Percentiles rank a stretch among this genome's conserved stretches.
These are phyloP conservation scores for Oryza longistaminata DNA, from an alignment of 176 grass and related monocot species.

Conservation along the genomic window DNA sequence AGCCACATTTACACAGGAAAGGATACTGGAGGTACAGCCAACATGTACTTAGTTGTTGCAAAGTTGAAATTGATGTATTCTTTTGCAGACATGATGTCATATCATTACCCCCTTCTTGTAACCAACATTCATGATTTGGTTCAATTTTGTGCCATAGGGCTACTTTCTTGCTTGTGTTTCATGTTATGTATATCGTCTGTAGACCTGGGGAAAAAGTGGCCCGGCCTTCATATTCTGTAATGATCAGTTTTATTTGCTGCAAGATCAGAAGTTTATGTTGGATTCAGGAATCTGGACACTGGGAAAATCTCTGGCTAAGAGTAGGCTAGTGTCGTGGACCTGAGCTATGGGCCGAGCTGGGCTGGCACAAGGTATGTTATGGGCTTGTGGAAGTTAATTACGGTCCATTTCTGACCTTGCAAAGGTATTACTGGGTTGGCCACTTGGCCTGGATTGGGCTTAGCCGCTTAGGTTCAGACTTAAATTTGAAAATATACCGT, in stretches of 20 bases:
- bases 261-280: background rate
- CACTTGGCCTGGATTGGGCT: too few relatives aligned
- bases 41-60: conserved; percentile 6
- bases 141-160: background rate
- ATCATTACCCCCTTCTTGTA: conserved; percentile 30
- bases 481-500: too few relatives aligned
- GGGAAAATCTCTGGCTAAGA: background rate
- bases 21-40: conserved; percentile 12
- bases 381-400: too few relatives aligned
- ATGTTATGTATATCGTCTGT: background rate
- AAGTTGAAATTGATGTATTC: background rate
- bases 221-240: background rate
- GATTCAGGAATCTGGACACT: background rate
- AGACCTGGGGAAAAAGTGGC: background rate
- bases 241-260: background rate
- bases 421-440: too few relatives aligned
- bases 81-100: conserved; percentile 20
- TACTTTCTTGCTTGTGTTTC: background rate
- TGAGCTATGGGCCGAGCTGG: too few relatives aligned
- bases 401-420: too few relatives aligned
- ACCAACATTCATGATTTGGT: conserved; percentile 13
- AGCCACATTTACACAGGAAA: conserved; percentile 24
- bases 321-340: too few relatives aligned
- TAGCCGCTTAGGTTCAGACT: too few relatives aligned
- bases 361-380: too few relatives aligned